A percentile compares a stretch with the other conserved stretches of the same genome.
These are phyloP conservation scores for Coriaria nepalensis DNA, from an alignment of 306 rosid genomes.

Conservation along the genomic window DNA sequence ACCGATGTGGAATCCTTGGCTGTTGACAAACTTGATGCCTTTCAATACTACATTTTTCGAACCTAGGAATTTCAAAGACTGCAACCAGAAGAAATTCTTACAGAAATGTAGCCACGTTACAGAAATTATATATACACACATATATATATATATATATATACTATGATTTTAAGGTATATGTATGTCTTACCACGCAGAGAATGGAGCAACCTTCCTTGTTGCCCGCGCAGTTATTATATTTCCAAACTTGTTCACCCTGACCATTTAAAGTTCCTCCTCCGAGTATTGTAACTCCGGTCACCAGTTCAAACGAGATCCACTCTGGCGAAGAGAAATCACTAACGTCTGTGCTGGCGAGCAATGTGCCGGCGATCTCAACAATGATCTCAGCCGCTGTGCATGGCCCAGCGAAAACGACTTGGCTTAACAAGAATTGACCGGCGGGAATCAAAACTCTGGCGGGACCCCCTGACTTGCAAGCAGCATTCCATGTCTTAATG, in stretches of 20 bases:
- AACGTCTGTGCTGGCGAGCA: conserved; percentile 40
- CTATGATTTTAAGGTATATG: too few relatives aligned
- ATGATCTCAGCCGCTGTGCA: conserved; percentile 27
- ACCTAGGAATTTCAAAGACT: conserved; percentile 22
- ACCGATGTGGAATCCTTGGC: conserved; percentile 37
- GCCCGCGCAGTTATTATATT: conserved; percentile 21
- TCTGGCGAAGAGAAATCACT: conserved; percentile 22
- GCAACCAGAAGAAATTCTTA: neutral
- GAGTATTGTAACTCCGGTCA: conserved; percentile 33
- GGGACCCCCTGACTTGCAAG: conserved; percentile 26
- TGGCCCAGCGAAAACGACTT: conserved; percentile 51
- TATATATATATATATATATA: too few relatives aligned
- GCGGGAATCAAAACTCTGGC: conserved; percentile 36
- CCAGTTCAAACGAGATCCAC: conserved; percentile 47
- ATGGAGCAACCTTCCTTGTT: conserved; percentile 17
- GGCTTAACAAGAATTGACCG: conserved; percentile 35
- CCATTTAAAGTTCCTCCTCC: conserved; percentile 72
- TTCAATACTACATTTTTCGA: conserved; percentile 19
- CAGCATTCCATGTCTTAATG: conserved; percentile 47
- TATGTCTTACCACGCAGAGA: conserved; percentile 49
- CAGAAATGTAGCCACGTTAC: too few relatives aligned
- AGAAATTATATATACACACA: too few relatives aligned
- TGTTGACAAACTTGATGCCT: conserved; percentile 25
- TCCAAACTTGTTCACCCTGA: conserved; percentile 44
- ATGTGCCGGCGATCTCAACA: conserved; percentile 39